Evolutionary conservation across 2,329 filamentous ascomycete species (phyloP), one percentile per base, ranked within the genome.

Genomic region (Stachybotrys elegans): DNA sequence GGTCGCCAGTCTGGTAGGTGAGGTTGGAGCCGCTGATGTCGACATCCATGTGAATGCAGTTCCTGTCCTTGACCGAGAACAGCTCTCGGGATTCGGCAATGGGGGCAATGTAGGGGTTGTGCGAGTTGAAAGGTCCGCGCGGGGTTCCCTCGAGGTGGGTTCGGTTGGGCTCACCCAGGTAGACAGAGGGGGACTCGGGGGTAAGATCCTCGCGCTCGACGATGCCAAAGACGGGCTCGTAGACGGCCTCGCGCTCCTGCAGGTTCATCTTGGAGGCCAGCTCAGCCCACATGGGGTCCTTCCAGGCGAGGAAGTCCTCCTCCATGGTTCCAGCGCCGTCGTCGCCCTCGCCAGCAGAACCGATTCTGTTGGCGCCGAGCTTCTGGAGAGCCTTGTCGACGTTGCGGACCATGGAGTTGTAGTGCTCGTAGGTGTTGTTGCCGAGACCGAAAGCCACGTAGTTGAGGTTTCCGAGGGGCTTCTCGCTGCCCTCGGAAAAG

Each of bases 381-480:
- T 87, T 92, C 59, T 82, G 76, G 47, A 98, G 73, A 49, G 83
- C 83, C 64, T 86, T 83, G 69, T 93, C 83, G 46, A 97, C 84
- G 51, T 92, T 88, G 65, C 92, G 89, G 48, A 98, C 91, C 89
- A 98, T 95, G 42, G 86, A 86, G 73, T 98, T 98, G 78, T 96
- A 98, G 75, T 98, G 93, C 65, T 98, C 93, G 65, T 98, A 98
- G 22, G 93, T 97, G 75, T 97, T 98, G 76, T 98, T 98, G 54
- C 93, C 93, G 31, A 98, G 82, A 59, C 93, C 93, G 59, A 98
- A 98, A 45, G 90, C 80, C 59, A 98, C 90, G 62, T 91, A 98
- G 66, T 91, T 92, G 61, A 98, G 79, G 58, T 88, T 91, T 42
- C 71, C 75, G 43, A 98, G 80, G 40, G 92, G 79, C 49, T 84